These are phyloP conservation scores for Yamadazyma takamatsuzukensis DNA, from an alignment of 805 yeast species.

Conservation along the genomic window DNA sequence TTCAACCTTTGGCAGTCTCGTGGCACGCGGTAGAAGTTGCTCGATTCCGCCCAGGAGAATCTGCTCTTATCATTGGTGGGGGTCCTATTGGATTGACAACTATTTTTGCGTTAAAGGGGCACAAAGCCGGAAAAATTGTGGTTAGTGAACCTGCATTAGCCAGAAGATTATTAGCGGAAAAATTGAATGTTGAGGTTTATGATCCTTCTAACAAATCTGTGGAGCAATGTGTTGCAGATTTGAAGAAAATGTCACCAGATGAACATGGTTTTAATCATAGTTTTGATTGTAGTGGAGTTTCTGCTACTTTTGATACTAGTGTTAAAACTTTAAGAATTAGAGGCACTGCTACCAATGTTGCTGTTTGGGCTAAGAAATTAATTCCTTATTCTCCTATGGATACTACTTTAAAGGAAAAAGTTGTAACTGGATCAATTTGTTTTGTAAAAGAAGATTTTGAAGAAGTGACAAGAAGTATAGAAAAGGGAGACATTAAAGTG, in stretches of 20 bases:
- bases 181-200: constrained; percentile 45
- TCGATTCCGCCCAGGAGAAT: constrained; percentile 36
- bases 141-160: constrained; percentile 56
- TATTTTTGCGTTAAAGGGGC: constrained; percentile 48
- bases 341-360: constrained; percentile 61
- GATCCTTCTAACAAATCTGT: constrained; percentile 44
- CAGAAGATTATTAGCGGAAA: constrained; percentile 54
- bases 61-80: constrained; percentile 54
- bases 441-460: constrained; percentile 55
- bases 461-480: constrained; percentile 51
- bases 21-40: constrained; percentile 56
- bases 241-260: constrained; percentile 35
- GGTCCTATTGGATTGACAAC: constrained; percentile 65
- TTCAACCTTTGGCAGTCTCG: constrained; percentile 57
- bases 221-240: constrained; percentile 32
- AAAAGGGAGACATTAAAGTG: constrained; percentile 41
- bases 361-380: constrained; percentile 58
- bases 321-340: constrained; percentile 47
- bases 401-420: constrained; percentile 52
- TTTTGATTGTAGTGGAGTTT: constrained; percentile 55
- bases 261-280: constrained; percentile 47
- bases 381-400: constrained; percentile 52
- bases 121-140: constrained; percentile 37
- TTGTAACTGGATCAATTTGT: constrained; percentile 58
- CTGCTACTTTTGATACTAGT: constrained; percentile 50